These are phyloP conservation scores for Cercophora newfieldiana DNA, from an alignment of 495 filamentous ascomycete species.

Conservation along the genomic window DNA sequence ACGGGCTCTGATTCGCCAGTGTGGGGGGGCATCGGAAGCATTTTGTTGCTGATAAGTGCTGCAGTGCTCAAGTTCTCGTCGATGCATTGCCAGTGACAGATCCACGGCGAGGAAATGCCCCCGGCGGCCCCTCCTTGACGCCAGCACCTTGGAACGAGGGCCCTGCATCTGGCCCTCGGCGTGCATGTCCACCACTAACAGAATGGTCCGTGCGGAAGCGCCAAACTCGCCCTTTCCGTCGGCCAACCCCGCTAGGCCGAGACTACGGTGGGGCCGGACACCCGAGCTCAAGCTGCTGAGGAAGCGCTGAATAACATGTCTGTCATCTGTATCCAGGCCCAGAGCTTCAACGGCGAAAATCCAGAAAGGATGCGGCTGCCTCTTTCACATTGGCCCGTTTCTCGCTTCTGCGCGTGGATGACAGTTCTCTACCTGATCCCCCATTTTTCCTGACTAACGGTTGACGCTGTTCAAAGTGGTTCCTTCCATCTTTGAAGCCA, in stretches of 20 bases:
- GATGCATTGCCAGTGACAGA: neutral
- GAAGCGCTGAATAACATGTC: constrained; percentile 16
- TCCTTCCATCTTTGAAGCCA: neutral
- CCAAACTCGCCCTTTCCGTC: neutral
- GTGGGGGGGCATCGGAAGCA: neutral
- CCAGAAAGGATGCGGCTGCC: neutral
- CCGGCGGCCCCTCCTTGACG: constrained; percentile 6
- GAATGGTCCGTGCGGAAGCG: neutral
- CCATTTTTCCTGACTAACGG: neutral
- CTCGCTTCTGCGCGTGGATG: neutral
- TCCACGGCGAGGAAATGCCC: neutral
- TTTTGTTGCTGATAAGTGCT: neutral
- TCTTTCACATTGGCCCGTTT: neutral
- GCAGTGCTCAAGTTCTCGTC: neutral
- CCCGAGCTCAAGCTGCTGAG: neutral
- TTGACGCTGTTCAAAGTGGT: neutral
- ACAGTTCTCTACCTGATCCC: neutral
- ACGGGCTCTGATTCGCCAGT: neutral
- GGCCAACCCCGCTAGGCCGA: neutral
- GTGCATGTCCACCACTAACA: neutral
- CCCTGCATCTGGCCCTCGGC: neutral
- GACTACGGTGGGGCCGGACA: neutral
- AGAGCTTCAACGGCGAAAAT: neutral
- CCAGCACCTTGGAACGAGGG: neutral
- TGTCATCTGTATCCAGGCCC: neutral